Conservation (phyloP, 2,329 filamentous ascomycete species). For the Alternaria sp. region DNA sequence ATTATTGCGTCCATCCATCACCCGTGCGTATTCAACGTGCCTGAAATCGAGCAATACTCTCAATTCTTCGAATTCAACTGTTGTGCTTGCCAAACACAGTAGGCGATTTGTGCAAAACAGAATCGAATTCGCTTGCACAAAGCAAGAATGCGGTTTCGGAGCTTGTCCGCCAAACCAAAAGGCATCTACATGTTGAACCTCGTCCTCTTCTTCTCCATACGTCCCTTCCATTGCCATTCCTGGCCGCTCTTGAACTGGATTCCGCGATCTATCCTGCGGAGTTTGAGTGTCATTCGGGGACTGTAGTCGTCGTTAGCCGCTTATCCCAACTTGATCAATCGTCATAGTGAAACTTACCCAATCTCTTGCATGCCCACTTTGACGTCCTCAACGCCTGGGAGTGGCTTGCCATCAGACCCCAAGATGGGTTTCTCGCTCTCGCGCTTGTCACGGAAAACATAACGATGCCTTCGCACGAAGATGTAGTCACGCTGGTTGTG, state of each 20-base stretch:
- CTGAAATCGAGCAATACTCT: background rate
- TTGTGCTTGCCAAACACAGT: background rate
- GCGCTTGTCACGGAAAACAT: conserved; percentile 90
- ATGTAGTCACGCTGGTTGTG: conserved; percentile 98
- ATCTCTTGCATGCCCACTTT: conserved; percentile 89
- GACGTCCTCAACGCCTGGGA: conserved; percentile 86
- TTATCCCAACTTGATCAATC: background rate
- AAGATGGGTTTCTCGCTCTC: conserved; percentile 87
- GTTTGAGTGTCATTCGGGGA: conserved; percentile 78
- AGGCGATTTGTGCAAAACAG: background rate
- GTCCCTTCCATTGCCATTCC: conserved; percentile 96
- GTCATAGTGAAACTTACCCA: conserved; percentile 55
- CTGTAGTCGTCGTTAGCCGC: conserved; percentile 16
- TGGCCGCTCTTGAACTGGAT: conserved; percentile 79
- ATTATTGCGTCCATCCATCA: background rate
- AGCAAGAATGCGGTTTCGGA: background rate
- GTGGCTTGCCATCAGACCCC: conserved; percentile 80
- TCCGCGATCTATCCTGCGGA: conserved; percentile 90
- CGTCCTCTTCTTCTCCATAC: conserved; percentile 93
- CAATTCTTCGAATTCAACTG: background rate
- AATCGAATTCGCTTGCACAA: background rate
- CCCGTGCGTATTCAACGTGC: background rate
- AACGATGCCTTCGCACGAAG: conserved; percentile 88
- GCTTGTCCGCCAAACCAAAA: background rate
- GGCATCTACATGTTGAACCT: conserved; percentile 82